Base-by-base conservation (phyloP, 2,329 filamentous ascomycete genomes). In the Cladosporium colombiae region DNA sequence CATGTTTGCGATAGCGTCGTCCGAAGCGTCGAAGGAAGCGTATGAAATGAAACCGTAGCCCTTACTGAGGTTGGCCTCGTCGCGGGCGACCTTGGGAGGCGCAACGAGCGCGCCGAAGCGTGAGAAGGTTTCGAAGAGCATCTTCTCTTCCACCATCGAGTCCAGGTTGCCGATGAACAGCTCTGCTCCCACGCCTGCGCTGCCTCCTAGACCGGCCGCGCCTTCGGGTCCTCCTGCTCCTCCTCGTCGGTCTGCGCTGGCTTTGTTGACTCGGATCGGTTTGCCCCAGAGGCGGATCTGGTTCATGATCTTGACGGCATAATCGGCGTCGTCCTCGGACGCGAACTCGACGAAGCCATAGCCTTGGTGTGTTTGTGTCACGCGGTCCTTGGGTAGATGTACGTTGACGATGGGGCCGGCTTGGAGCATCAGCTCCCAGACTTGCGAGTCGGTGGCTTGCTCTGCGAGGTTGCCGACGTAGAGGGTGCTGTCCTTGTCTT, bases 301-400 rank as follows among this genome's bases (percentile, higher is more conserved):
- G 81, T 98, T 98, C 91, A 98, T 96, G 72, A 97, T 92, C 76
- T 94, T 90, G 72, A 93, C 91, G 25, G 95, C 94, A 82, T 99
- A 99, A 78, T 98, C 95, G 73, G 95, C 95, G 79, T 97, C 95
- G 75, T 93, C 89, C 77, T 97, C 93, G 71, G 91, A 93, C 76
- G 93, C 94, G 79, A 97, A 99, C 80, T 99, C 95, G 79, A 99
- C 95, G 80, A 99, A 99, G 74, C 95, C 95, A 83, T 97, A 99
- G 73, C 95, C 95, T 81, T 98, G 95, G 79, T 99, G 95, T 65
- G 89, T 90, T 76, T 97, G 93, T 56, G 95, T 97, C 72, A 99
- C 95, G 78, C 95, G 92, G 80, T 99, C 95, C 84, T 97, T 97
- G 65, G 95, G 95, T 76, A 99, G 89, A 81, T 99, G 95, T 69